Base-by-base conservation (phyloP, 164 flowering plant genomes). In the Vitis rupestris region DNA sequence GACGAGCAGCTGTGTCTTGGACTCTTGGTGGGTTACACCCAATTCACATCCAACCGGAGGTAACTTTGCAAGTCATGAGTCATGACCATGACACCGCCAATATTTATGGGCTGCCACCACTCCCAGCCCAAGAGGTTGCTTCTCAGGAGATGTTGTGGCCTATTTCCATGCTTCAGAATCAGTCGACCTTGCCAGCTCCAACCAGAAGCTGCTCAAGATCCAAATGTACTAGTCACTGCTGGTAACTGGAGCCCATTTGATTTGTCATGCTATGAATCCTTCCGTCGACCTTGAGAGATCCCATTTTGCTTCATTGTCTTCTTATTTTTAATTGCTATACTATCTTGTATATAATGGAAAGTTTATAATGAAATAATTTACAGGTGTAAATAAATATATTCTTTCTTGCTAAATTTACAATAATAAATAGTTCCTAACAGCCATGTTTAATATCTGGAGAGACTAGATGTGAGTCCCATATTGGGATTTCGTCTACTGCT, bases 31-130 rank as follows among this genome's bases (percentile, higher is more conserved):
- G 76, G 3, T 56, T 69, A 7, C 71, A 61, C 10, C 62, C 72
- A 31, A 44, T 66, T 59, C 65, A 78, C 17, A 57, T 51, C 17
- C 70, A 69, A 19, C 23, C 23, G 23, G 23, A 19, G 23, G 23
- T 19, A 19, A 19, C 23, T 19, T 19, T 19, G 23, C 23, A 19
- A 19, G 23, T 23, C 27, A 23, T 23, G 27, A 23, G 27, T 15
- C 75, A 74, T 50, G 49, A 68, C 2, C 19, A 65, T 19, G 71
- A 69, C 11, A 31, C 61, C 0, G 57, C 47, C 49, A 44, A 50
- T 37, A 37, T 37, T 68, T 67, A 57, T 51, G 79, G 57, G 51
- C 74, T 87, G 81, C 85, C 82, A 48, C 85, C 84, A 31, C 61
- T 86, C 69, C 80, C 82, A 4, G 71, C 76, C 8, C 81, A 79